These are phyloP conservation scores for Trametes coccinea DNA, from an alignment of 768 basidiomycete genomes.

Conservation along the genomic window DNA sequence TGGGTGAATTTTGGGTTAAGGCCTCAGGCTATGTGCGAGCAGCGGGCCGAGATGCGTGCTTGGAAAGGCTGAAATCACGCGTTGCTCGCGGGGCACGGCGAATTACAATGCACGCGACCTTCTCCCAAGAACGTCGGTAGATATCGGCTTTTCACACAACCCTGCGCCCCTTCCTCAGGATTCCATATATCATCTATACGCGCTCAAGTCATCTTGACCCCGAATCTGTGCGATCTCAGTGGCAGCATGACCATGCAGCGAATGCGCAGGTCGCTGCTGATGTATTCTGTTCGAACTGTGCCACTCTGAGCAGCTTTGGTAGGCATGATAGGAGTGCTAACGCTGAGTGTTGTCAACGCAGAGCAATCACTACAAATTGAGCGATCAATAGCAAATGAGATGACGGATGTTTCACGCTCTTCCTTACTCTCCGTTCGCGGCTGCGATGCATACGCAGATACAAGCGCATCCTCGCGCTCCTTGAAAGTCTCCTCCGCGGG, in stretches of 20 bases:
- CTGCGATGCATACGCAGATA: neutral
- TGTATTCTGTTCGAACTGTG: neutral
- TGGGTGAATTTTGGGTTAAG: no score
- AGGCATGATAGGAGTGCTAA: no score
- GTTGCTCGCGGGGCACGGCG: no score
- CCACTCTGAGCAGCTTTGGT: neutral
- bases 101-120: neutral
- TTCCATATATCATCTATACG: neutral
- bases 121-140: neutral
- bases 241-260: slow-evolving; percentile 2
- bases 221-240: slow-evolving; percentile 11
- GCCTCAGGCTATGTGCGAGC: no score
- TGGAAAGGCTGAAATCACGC: no score
- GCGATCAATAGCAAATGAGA: neutral
- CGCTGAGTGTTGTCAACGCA: no score
- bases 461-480: neutral
- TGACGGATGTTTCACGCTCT: neutral
- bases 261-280: neutral
- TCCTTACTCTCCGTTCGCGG: neutral
- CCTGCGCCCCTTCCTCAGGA: neutral
- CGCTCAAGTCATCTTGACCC: slow-evolving; percentile 8
- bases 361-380: no score
- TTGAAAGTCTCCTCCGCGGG: neutral
- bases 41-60: no score
- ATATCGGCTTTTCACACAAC: neutral